These are phyloP conservation scores for Ophiosphaerella korrae DNA, from an alignment of 2,329 filamentous ascomycete species.

Conservation along the genomic window DNA sequence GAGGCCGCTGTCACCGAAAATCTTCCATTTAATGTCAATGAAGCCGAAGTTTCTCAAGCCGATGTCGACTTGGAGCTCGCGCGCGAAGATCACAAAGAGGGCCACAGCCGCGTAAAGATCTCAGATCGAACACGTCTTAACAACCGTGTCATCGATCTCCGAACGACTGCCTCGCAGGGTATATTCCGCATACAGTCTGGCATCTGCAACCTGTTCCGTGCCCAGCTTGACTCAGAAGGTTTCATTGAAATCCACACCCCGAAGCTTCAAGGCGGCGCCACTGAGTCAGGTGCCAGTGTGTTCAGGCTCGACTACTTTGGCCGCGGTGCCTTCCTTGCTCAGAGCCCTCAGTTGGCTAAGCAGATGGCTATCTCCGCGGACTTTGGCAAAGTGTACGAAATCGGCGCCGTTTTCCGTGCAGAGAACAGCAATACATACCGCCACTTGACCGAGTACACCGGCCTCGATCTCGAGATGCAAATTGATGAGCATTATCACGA, in stretches of 20 bases:
- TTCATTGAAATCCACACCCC: constrained; percentile 96
- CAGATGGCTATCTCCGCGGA: constrained; percentile 92
- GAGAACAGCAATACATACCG: constrained; percentile 96
- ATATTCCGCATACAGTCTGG: constrained; percentile 87
- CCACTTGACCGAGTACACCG: constrained; percentile 93
- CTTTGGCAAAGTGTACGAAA: constrained; percentile 87
- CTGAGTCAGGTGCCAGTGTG: constrained; percentile 88
- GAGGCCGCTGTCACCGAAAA: constrained; percentile 65
- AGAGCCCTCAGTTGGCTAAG: constrained; percentile 90
- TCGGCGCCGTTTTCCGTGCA: constrained; percentile 87
- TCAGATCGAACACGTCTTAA: constrained; percentile 74
- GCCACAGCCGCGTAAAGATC: constrained; percentile 64
- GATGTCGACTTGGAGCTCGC: constrained; percentile 59
- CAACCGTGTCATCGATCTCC: constrained; percentile 81
- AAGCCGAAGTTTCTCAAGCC: constrained; percentile 66
- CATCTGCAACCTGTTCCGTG: constrained; percentile 79
- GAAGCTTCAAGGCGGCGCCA: constrained; percentile 87
- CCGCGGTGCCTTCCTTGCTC: constrained; percentile 82
- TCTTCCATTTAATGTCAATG: constrained; percentile 71
- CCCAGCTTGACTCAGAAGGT: constrained; percentile 71
- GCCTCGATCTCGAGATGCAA: constrained; percentile 90
- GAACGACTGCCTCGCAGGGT: constrained; percentile 83
- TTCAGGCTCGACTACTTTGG: constrained; percentile 94
- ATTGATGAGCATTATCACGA: constrained; percentile 91
- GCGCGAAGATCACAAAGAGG: constrained; percentile 61